Evolutionary conservation across 805 yeast species (phyloP), one percentile per base, ranked within the genome.

Genomic region (Cyberlindnera maritima): DNA sequence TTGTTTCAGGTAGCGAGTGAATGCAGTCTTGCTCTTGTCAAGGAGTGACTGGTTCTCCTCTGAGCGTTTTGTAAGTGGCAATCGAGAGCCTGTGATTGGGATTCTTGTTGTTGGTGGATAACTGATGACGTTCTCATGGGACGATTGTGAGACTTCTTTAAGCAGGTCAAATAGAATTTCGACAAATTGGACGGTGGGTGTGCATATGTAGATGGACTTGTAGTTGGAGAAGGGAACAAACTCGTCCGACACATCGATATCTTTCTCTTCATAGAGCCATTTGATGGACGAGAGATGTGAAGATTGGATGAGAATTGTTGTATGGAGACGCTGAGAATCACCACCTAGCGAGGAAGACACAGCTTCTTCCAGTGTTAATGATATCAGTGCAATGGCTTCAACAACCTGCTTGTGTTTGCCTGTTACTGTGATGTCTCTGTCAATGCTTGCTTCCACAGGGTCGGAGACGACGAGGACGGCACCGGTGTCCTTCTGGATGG

Each of bases 221-320:
- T 17, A 48, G 35, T 49, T 56, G 20, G 59, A 51, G 44, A 53
- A 55, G 3, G 59, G 59, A 4, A 50, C 25, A 13, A 32, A 36
- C 28, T 48, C 52, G 1, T 40, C 31, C 3, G 56, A 52, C 2
- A 56, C 31, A 19, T 56, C 55, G 15, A 49, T 21, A 4, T 36
- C 5, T 31, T 29, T 21, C 3, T 34, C 49, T 10, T 45, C 35
- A 3, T 7, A 12, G 19, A 43, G 5, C 41, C 39, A 38, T n/a
- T 11, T 13, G 8, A 33, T 9, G 6, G 17, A 8, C 13, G 31
- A 13, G 10, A 38, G 15, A 4, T 23, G 19, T 7, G 42, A 23
- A 2, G 40, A 26, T 3, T 43, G 33, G 11, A 44, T 8, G 11
- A 32, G 15, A 8, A 46, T 34, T 11, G 48, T 46, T 1, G 41